These are phyloP conservation scores for Boletellus ananiceps DNA, from an alignment of 768 basidiomycete genomes.

Conservation along the genomic window DNA sequence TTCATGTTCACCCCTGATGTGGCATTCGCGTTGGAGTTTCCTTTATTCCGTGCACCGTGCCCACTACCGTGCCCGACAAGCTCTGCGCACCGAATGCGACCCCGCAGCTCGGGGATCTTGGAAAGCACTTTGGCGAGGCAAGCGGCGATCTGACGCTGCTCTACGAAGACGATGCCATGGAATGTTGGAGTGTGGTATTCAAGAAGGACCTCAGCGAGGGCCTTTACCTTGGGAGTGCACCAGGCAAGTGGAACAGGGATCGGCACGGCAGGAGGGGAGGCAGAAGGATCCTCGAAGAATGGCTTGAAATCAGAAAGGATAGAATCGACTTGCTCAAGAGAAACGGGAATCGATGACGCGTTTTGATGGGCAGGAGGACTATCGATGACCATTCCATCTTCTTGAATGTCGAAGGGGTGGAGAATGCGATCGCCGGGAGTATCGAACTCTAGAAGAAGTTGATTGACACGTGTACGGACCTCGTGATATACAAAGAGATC, in stretches of 20 bases:
- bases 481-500: slow-evolving; percentile 67
- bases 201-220: slow-evolving; percentile 57
- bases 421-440: slow-evolving; percentile 14
- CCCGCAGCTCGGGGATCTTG: slow-evolving; percentile 52
- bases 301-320: slow-evolving; percentile 44
- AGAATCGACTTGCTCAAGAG: slow-evolving; percentile 44
- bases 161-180: slow-evolving; percentile 84
- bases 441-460: slow-evolving; percentile 33
- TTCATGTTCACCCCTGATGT: slow-evolving; percentile 36
- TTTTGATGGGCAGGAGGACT: slow-evolving; percentile 12
- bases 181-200: slow-evolving; percentile 51
- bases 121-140: slow-evolving; percentile 64
- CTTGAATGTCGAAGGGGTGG: slow-evolving; percentile 15
- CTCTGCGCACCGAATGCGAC: slow-evolving; percentile 54
- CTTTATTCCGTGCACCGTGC: slow-evolving; percentile 22
- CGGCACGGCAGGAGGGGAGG: slow-evolving; percentile 31
- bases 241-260: slow-evolving; percentile 49
- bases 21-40: slow-evolving; percentile 11
- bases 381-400: slow-evolving; percentile 29
- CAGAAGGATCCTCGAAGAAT: slow-evolving; percentile 34
- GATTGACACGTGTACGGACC: slow-evolving; percentile 45
- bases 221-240: slow-evolving; percentile 69
- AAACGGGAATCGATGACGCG: slow-evolving; percentile 31
- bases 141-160: slow-evolving; percentile 76
- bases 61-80: slow-evolving; percentile 67